These are phyloP conservation scores for Malassezia equina DNA, from an alignment of 1,284 basidiomycete species.

Conservation along the genomic window DNA sequence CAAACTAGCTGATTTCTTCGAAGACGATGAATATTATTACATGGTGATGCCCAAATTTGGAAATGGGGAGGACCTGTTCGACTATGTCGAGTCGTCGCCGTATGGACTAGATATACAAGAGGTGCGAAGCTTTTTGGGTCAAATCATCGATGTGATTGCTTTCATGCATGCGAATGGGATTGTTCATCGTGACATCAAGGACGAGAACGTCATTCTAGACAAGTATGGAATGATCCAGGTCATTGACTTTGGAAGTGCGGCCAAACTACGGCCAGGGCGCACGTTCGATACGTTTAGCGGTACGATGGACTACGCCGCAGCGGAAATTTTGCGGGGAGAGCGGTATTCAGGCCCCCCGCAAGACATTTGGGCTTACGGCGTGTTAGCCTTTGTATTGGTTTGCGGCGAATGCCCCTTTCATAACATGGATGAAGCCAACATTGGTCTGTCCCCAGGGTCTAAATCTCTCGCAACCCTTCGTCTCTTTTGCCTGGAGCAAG, in stretches of 20 bases:
- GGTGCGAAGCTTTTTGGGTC: slow-evolving; percentile 76
- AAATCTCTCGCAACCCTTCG: slow-evolving; percentile 31
- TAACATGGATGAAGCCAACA: slow-evolving; percentile 51
- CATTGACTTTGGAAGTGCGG: slow-evolving; percentile 75
- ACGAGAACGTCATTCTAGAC: slow-evolving; percentile 75
- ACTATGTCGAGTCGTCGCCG: slow-evolving; percentile 81
- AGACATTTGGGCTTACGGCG: slow-evolving; percentile 97
- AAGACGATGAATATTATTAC: slow-evolving; percentile 94
- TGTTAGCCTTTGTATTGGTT: slow-evolving; percentile 87
- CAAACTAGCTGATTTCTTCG: slow-evolving; percentile 89
- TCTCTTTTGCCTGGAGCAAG: slow-evolving; percentile 21
- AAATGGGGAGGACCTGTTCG: slow-evolving; percentile 69
- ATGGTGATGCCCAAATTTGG: slow-evolving; percentile 57
- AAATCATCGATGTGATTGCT: slow-evolving; percentile 79
- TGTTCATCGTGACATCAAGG: slow-evolving; percentile 97
- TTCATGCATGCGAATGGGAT: slow-evolving; percentile 85
- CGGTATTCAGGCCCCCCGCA: slow-evolving; percentile 91
- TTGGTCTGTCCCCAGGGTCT: slow-evolving; percentile 35
- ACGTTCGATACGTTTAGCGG: slow-evolving; percentile 94
- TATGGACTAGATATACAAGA: slow-evolving; percentile 68
- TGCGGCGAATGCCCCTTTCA: slow-evolving; percentile 79
- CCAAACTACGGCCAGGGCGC: slow-evolving; percentile 66
- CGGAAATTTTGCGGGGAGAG: slow-evolving; percentile 88
- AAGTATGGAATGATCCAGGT: slow-evolving; percentile 59
- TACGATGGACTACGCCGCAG: slow-evolving; percentile 76